phyloP scores from a whole-genome alignment of 352 stramenopile species.

The Phytophthora capsici region DNA sequence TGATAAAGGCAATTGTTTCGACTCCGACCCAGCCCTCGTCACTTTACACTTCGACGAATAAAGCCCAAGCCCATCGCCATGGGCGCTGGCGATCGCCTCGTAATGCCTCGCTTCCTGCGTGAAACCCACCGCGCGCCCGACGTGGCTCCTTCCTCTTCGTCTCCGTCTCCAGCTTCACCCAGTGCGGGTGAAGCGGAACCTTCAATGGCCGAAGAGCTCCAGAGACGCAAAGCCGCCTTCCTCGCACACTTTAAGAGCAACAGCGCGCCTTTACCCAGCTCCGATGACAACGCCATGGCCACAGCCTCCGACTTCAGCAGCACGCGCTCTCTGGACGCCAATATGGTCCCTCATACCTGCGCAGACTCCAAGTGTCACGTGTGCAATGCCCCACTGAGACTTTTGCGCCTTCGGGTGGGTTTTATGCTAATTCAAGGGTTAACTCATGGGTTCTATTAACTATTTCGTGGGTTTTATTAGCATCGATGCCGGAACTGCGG shows the following conservation, averaged over 20 bases:
- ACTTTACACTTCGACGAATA: conserved; percentile 18
- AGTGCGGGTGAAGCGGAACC: conserved; percentile 28
- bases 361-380: conserved; percentile 70
- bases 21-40: conserved; percentile 18
- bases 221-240: conserved; percentile 57
- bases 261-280: conserved; percentile 1
- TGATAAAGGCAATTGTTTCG: no score
- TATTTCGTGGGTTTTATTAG: conserved; percentile 24
- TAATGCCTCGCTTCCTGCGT: conserved; percentile 43
- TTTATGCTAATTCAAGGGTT: conserved; percentile 16
- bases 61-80: conserved; percentile 18
- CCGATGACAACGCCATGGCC: conserved; percentile 16
- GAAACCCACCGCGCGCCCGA: conserved; percentile 22
- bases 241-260: conserved; percentile 54
- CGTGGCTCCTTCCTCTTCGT: conserved; percentile 11
- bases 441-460: conserved; percentile 5
- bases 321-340: conserved; percentile 24
- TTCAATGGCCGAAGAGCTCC: conserved; percentile 46
- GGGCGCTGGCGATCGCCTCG: conserved; percentile 31
- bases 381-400: conserved; percentile 60
- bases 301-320: conserved; percentile 22
- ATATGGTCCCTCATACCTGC: conserved; percentile 12
- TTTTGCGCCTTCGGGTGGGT: conserved; percentile 61
- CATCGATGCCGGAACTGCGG: conserved; percentile 75
- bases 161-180: conserved; percentile 21